Conservation (phyloP, 768 basidiomycete species). For the Podaxis mareebaensis region DNA sequence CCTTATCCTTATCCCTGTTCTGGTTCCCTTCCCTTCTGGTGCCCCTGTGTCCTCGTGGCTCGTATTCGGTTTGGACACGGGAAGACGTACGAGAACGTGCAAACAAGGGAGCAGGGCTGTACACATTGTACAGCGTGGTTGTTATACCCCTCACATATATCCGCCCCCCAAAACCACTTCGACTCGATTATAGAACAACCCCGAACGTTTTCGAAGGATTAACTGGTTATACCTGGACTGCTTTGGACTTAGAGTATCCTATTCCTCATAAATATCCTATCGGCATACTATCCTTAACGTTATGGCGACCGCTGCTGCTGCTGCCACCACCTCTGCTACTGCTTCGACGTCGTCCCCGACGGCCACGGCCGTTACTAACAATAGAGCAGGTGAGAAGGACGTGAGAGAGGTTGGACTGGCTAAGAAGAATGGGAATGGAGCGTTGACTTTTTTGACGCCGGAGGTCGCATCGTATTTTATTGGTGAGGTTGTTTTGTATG, state of each 20-base stretch:
- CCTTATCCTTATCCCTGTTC: background rate
- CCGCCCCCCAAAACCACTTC: background rate
- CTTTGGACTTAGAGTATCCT: background rate
- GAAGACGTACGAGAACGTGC: background rate
- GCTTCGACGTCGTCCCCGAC: background rate
- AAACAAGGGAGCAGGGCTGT: background rate
- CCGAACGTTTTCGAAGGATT: background rate
- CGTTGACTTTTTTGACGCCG: slow-evolving; percentile 30
- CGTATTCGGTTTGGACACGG: background rate
- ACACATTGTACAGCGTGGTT: too few species aligned
- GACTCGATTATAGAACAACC: background rate
- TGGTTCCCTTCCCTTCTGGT: background rate
- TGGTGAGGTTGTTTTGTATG: slow-evolving; percentile 26
- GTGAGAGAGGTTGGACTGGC: slow-evolving; percentile 12
- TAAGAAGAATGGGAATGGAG: slow-evolving; percentile 13
- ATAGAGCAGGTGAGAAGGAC: background rate
- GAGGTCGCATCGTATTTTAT: slow-evolving; percentile 47
- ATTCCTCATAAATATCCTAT: background rate
- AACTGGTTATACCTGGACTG: background rate
- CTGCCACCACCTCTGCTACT: slow-evolving; percentile 5
- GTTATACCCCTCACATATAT: background rate
- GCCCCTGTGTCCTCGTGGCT: background rate
- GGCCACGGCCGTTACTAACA: background rate
- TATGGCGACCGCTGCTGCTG: slow-evolving; percentile 3
- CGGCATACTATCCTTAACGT: background rate